Percentiles rank a stretch among this genome's conserved stretches.
Conservation (phyloP, 1,284 basidiomycete species). For the Rugosomyces carneus region DNA sequence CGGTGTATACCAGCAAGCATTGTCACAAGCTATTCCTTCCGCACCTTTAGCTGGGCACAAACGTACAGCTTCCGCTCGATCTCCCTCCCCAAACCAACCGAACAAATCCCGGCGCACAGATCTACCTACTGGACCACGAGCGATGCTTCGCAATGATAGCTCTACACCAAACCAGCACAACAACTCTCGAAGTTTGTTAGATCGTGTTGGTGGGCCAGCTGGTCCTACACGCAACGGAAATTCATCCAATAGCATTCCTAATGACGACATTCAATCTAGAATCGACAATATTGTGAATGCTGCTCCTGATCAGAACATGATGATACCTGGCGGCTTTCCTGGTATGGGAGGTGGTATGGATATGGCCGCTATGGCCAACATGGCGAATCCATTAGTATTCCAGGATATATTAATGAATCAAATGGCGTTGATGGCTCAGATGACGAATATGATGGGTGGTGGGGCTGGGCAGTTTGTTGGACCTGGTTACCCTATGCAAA, state of each 20-base stretch:
- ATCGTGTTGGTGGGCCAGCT: slow-evolving; percentile 61
- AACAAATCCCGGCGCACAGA: slow-evolving; percentile 67
- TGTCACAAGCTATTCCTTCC: slow-evolving; percentile 57
- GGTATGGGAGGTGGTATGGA: slow-evolving; percentile 49
- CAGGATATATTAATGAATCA: slow-evolving; percentile 85
- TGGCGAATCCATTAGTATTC: slow-evolving; percentile 63
- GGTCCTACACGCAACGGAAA: slow-evolving; percentile 23
- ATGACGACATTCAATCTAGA: slow-evolving; percentile 70
- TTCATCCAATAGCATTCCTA: slow-evolving; percentile 31
- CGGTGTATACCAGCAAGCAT: slow-evolving; percentile 63
- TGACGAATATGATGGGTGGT: slow-evolving; percentile 70
- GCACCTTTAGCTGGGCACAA: slow-evolving; percentile 52
- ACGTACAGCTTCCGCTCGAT: slow-evolving; percentile 63
- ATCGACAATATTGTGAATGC: slow-evolving; percentile 69
- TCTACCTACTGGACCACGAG: slow-evolving; percentile 72
- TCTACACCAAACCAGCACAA: slow-evolving; percentile 23
- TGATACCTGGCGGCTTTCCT: slow-evolving; percentile 51
- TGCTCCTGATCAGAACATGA: slow-evolving; percentile 48
- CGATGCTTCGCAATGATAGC: slow-evolving; percentile 58
- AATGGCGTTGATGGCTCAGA: slow-evolving; percentile 81
- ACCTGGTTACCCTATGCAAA: slow-evolving; percentile 52
- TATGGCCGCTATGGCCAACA: slow-evolving; percentile 49
- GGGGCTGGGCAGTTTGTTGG: slow-evolving; percentile 45
- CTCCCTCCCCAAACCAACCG: slow-evolving; percentile 65
- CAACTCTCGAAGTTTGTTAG: slow-evolving; percentile 57